phyloP scores from a whole-genome alignment of 2,329 filamentous ascomycete species.

The Diplodia intermedia region DNA sequence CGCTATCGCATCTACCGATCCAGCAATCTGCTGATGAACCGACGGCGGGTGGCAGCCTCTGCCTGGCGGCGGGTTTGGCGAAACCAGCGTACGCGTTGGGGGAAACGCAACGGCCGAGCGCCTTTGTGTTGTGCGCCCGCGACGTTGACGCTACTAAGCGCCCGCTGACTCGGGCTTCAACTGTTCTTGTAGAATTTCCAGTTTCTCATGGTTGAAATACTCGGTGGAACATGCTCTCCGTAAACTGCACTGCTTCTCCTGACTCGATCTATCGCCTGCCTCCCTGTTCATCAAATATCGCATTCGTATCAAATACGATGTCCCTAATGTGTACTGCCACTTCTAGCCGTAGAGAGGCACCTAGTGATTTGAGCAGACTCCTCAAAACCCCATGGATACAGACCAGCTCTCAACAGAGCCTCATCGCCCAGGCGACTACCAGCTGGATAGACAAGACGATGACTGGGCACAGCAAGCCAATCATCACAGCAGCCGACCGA shows the following conservation, averaged over 20 bases:
- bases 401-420: background rate
- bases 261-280: background rate
- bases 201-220: background rate
- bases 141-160: background rate
- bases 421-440: background rate
- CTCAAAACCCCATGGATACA: background rate
- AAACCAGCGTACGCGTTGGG: background rate
- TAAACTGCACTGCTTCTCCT: background rate
- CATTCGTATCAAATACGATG: background rate
- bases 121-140: background rate
- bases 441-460: background rate
- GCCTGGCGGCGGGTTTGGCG: background rate
- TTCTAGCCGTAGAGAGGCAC: background rate
- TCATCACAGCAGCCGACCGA: background rate
- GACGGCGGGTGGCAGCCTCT: background rate
- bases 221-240: background rate
- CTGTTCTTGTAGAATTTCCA: background rate
- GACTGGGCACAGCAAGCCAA: background rate
- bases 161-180: background rate
- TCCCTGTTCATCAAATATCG: background rate
- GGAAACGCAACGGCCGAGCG: background rate
- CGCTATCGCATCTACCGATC: background rate
- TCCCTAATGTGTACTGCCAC: background rate
- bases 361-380: background rate
- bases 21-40: background rate